These are phyloP conservation scores for Rosa hybrid DNA, from an alignment of 331 rosid genomes.

Conservation along the genomic window DNA sequence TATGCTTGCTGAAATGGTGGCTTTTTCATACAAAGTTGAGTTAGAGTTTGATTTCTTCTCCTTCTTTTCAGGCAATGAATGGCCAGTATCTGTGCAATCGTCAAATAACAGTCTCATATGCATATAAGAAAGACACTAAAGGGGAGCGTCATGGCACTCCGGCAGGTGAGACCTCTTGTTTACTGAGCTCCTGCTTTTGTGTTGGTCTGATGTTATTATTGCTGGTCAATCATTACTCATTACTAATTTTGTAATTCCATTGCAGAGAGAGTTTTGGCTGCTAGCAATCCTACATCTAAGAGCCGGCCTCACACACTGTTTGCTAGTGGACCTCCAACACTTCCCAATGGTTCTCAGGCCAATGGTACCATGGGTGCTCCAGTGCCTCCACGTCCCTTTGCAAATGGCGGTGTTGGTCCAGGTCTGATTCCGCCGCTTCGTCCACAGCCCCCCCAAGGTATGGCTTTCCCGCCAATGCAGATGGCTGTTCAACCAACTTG, in stretches of 20 bases:
- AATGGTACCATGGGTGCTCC: constrained; percentile 51
- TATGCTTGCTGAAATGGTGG: not conserved
- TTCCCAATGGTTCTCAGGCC: constrained; percentile 53
- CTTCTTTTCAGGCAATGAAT: constrained; percentile 72
- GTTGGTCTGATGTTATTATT: not conserved
- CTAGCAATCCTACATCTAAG: constrained; percentile 74
- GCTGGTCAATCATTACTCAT: not conserved
- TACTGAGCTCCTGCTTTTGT: constrained; percentile 13
- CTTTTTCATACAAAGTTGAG: not conserved
- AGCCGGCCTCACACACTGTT: constrained; percentile 87
- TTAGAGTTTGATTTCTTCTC: not conserved
- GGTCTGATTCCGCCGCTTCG: constrained; percentile 49
- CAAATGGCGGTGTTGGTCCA: constrained; percentile 56
- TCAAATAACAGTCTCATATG: constrained; percentile 98
- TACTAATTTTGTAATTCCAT: constrained; percentile 13
- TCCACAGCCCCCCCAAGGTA: constrained; percentile 70
- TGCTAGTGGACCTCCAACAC: constrained; percentile 86
- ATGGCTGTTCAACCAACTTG: constrained; percentile 55
- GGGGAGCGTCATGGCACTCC: constrained; percentile 94
- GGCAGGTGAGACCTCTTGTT: constrained; percentile 56
- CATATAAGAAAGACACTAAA: constrained; percentile 88
- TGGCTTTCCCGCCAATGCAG: constrained; percentile 57
- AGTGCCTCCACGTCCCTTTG: constrained; percentile 70
- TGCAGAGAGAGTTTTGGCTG: constrained; percentile 91
- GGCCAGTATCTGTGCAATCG: constrained; percentile 98